phyloP scores from a whole-genome alignment of 106 monocot species.

The Narthecium ossifragum region DNA sequence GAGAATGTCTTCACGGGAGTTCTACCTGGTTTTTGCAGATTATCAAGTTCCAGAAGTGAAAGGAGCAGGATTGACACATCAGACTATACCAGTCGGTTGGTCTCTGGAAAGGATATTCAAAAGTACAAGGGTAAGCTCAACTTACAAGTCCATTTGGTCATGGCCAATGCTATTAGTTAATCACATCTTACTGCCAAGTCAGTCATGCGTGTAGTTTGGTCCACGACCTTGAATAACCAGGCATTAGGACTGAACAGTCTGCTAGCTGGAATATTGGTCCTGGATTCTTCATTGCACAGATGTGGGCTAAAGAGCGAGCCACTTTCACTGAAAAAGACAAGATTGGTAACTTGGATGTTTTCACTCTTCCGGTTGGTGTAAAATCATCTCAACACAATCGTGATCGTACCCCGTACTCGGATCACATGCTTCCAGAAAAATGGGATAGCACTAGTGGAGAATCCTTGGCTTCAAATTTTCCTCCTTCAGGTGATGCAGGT shows the following conservation, averaged over 20 bases:
- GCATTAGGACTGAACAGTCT: constrained; percentile 17
- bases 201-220: too few relatives aligned
- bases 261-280: constrained; percentile 44
- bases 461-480: constrained; percentile 8
- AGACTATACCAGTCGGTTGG: constrained; percentile 12
- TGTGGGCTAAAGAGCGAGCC: constrained; percentile 64
- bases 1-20: constrained; percentile 2
- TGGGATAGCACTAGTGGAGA: constrained; percentile 2
- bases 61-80: constrained; percentile 4
- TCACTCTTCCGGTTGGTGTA: constrained; percentile 67
- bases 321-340: constrained; percentile 21
- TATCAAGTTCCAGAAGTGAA: constrained; percentile 9
- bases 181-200: too few relatives aligned
- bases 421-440: constrained; percentile 3
- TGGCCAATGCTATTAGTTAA: too few relatives aligned
- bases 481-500: constrained; percentile 16
- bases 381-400: constrained; percentile 27
- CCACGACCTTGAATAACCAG: constrained; percentile 32
- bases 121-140: constrained; percentile 30
- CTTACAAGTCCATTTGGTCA: not conserved
- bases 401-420: constrained; percentile 6
- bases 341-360: constrained; percentile 23
- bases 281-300: constrained; percentile 64
- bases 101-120: constrained; percentile 9
- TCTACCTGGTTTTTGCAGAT: constrained; percentile 23